Conservation (phyloP, 2,329 filamentous ascomycete genomes). For the Fusarium camptoceras region DNA sequence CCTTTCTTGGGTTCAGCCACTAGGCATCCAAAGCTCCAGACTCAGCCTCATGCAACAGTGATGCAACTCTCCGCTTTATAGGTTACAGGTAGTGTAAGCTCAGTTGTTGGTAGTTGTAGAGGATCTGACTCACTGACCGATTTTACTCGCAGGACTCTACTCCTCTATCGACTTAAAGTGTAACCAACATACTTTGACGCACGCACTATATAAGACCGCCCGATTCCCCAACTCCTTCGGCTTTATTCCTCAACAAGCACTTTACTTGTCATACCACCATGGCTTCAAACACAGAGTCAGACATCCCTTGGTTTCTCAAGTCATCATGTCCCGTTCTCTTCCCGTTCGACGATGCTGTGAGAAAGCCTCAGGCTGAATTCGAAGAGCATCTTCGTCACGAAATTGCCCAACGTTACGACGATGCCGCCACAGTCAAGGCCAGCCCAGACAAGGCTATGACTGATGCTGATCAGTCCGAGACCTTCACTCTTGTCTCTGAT, state of each 20-base stretch:
- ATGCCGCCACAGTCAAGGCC: neutral
- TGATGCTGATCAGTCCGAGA: slow-evolving; percentile 37
- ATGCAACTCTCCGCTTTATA: neutral
- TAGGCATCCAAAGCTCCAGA: slow-evolving; percentile 30
- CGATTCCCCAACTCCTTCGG: neutral
- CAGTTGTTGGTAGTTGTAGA: neutral
- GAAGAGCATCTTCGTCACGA: slow-evolving; percentile 49
- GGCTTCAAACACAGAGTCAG: slow-evolving; percentile 35
- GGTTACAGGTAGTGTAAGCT: neutral
- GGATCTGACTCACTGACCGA: slow-evolving; percentile 37
- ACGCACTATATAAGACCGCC: slow-evolving; percentile 20
- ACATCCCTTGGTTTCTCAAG: slow-evolving; percentile 55
- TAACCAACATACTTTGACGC: neutral
- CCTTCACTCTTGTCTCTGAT: slow-evolving; percentile 46
- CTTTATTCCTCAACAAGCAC: neutral
- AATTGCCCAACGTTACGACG: slow-evolving; percentile 33
- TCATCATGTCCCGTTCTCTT: slow-evolving; percentile 54
- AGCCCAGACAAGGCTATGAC: slow-evolving; percentile 22
- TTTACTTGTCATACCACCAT: slow-evolving; percentile 24
- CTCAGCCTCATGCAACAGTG: slow-evolving; percentile 28
- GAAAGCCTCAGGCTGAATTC: slow-evolving; percentile 50
- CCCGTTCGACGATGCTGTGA: slow-evolving; percentile 53
- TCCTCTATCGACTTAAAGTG: neutral
- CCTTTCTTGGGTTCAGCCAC: slow-evolving; percentile 18
- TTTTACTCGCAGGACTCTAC: neutral